A percentile compares a stretch with the other conserved stretches of the same genome.
Evolutionary conservation across 441 rosid genomes (phyloP).

Genomic region (Macaranga tanarius): DNA sequence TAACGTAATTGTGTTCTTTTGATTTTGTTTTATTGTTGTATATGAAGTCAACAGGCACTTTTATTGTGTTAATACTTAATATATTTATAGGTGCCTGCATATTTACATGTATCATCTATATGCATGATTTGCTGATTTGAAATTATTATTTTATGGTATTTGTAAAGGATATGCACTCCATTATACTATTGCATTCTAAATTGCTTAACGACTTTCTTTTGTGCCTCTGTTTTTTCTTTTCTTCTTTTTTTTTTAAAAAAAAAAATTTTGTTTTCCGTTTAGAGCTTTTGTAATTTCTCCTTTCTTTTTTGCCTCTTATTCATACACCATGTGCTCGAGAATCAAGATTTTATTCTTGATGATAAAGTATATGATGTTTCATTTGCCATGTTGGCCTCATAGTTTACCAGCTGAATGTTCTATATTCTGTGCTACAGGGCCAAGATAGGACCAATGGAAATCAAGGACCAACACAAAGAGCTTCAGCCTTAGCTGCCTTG

Average conservation of each 20-base stretch:
- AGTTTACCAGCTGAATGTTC: constrained; percentile 17
- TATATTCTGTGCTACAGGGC: constrained; percentile 34
- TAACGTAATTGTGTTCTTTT: neutral
- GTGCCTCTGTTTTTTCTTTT: too few relatives aligned
- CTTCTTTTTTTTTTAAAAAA: too few relatives aligned
- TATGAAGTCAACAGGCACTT: neutral
- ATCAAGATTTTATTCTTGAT: neutral
- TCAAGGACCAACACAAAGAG: constrained; percentile 91
- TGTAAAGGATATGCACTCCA: neutral
- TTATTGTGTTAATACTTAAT: neutral
- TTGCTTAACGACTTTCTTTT: neutral
- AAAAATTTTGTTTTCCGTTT: too few relatives aligned
- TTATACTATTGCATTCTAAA: neutral
- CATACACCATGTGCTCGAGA: neutral
- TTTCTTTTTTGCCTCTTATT: neutral
- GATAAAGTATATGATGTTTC: neutral
- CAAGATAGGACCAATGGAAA: constrained; percentile 68
- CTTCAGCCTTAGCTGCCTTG: constrained; percentile 96
- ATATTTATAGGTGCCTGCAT: neutral
- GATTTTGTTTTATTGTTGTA: neutral
- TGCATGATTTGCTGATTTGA: neutral
- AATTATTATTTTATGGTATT: neutral
- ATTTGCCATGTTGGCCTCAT: constrained; percentile 2
- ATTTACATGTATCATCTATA: neutral
- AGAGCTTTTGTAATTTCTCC: neutral